Evolutionary conservation across 2,329 filamentous ascomycete genomes (phyloP), one percentile per base, ranked within the genome.

Genomic region (Fusarium phyllophilum): DNA sequence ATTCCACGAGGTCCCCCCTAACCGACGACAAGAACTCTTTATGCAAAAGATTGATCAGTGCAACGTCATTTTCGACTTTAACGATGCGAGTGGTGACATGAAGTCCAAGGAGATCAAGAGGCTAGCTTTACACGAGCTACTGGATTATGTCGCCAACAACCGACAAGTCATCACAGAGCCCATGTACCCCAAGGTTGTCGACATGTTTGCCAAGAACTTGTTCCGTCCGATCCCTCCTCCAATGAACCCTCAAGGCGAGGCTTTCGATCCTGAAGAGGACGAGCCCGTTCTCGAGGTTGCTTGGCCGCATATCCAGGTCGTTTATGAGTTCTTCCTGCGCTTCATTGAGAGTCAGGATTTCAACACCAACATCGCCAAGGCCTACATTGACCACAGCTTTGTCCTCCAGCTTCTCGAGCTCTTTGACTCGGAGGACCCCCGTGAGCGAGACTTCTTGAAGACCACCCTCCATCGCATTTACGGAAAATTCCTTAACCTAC

Each of bases 31-130:
- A 84, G 96, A 98, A 78, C 89, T 99, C 24, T 99, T 99, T 85
- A 98, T 99, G 95, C 95, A 98, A 82, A 99, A 99, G 88, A 96
- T 99, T 78, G 96, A 98, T 79, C 96, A 99, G 83, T 99, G 96
- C 87, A 99, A 99, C 82, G 97, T 99, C 86, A 99, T 99, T 79
- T 99, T 99, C 81, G 96, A 99, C 85, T 99, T 99, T 86, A 99
- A 98, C 82, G 96, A 99, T 83, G 94, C 96, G 55, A 97, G 94
- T 75, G 95, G 93, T 76, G 96, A 99, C 82, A 98, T 99, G 95
- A 99, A 99, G 84, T 97, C 96, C 54, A 99, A 99, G 86, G 96
- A 99, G 85, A 98, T 99, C 88, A 99, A 99, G 87, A 91, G 96
- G 79, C 86, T 99, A 76, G 96, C 96, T 46, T 88, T 99, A 49